Base-by-base conservation (phyloP, 805 yeast genomes). In the Candida tibetensis region DNA sequence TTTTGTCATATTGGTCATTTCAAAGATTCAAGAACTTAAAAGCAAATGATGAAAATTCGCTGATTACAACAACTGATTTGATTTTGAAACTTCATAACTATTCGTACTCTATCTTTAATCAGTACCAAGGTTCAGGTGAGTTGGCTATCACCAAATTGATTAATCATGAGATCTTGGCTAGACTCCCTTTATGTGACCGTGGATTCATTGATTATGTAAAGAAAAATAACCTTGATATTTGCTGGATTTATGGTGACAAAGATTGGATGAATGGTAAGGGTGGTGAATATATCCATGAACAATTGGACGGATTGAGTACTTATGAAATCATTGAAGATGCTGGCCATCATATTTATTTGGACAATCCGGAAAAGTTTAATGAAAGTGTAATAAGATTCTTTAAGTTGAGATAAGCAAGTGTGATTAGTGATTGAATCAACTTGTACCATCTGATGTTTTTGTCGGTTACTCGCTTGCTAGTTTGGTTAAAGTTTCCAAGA, bases 251-350 rank as follows among this genome's bases (percentile, higher is more conserved):
- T 34, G 73, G 73, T 1, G 72, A 66, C 9, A 61, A 58, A 27
- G 73, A 68, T 41, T 68, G 73, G 73, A 68, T 68, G 73, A 68
- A 68, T 34, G 26, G 37, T 9, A 52, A 55, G 13, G 73, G 73
- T 1, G 73, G 73, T 1, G 44, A 55, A 39, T 55, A 57, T 42
- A 54, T 67, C 13, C 53, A 48, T 33, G 55, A 61, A 5, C 53
- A 58, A 23, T 44, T 68, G 3, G 42, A 42, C n/a, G 47, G 54
- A 5, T 14, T 51, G 10, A 34, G 62, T 3, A 39, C 37, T 2
- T 61, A 54, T 26, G 36, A 46, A 21, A 40, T 60, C 6, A 45
- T 68, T 9, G 42, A 55, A 17, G 52, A 61, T 46, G 71, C 73
- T 21, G 73, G 72, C 5, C 73, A 68, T 47, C 73, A 68, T 40